Conservation (phyloP, 2,329 filamentous ascomycete species). For the Alternaria triticimaculans region DNA sequence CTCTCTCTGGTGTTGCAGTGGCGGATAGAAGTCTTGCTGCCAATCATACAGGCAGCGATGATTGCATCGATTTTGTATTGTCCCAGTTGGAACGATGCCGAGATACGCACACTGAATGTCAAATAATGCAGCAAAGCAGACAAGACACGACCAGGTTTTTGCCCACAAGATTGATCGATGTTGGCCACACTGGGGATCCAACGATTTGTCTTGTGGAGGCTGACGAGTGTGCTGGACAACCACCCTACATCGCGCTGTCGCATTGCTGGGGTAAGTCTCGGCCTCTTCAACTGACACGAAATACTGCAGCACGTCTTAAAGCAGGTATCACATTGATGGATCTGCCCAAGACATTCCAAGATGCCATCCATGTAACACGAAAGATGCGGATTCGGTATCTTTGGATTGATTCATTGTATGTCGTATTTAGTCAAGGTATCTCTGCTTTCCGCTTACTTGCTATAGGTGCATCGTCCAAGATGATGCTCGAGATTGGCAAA, state of each 20-base stretch:
- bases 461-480: constrained; percentile 25
- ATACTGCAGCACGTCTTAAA: neutral
- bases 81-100: neutral
- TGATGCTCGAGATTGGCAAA: constrained; percentile 10
- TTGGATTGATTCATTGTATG: neutral
- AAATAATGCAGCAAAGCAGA: neutral
- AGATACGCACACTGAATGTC: neutral
- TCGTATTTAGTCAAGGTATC: neutral
- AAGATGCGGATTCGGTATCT: neutral
- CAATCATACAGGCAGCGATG: neutral
- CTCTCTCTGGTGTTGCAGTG: neutral
- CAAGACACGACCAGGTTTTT: neutral
- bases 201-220: neutral
- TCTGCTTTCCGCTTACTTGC: neutral
- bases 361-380: neutral
- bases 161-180: neutral
- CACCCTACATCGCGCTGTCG: neutral
- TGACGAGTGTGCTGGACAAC: neutral
- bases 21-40: neutral
- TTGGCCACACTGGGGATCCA: neutral
- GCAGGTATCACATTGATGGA: neutral
- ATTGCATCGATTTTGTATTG: neutral
- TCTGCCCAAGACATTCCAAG: neutral
- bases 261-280: neutral
- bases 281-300: neutral